phyloP scores from a whole-genome alignment of 2,329 filamentous ascomycete species.

The Zasmidium cellare region DNA sequence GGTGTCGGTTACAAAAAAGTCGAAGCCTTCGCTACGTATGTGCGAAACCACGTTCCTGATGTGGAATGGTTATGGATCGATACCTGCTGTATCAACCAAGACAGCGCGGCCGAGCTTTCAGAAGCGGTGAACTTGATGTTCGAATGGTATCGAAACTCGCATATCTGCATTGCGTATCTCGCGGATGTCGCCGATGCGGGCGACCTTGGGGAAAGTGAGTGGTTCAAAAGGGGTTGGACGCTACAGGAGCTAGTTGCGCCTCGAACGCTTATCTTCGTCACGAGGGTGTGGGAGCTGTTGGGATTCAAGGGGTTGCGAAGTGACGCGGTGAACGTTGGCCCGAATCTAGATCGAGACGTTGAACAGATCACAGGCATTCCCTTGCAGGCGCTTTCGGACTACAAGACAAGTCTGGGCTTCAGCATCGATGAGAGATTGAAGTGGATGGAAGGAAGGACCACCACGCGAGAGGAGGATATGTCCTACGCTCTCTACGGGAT shows the following conservation, averaged over 20 bases:
- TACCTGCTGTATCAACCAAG: slow-evolving; percentile 24
- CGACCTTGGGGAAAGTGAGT: neutral
- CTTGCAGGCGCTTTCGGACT: slow-evolving; percentile 8
- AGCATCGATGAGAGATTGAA: slow-evolving; percentile 10
- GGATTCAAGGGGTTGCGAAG: slow-evolving; percentile 5
- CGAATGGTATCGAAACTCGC: slow-evolving; percentile 19
- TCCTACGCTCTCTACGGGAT: slow-evolving; percentile 18
- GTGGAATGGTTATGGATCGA: slow-evolving; percentile 21
- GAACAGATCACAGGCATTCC: slow-evolving; percentile 12
- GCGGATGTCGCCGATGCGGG: neutral
- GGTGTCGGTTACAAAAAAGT: slow-evolving; percentile 10
- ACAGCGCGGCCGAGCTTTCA: slow-evolving; percentile 14
- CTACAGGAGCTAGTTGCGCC: slow-evolving; percentile 15
- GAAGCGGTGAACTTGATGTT: slow-evolving; percentile 24
- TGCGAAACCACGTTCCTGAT: slow-evolving; percentile 1
- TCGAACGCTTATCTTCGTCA: slow-evolving; percentile 6
- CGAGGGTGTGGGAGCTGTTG: slow-evolving; percentile 7
- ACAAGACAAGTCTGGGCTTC: neutral
- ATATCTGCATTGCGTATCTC: slow-evolving; percentile 20
- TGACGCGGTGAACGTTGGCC: neutral
- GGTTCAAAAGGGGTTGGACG: slow-evolving; percentile 7
- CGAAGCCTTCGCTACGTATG: slow-evolving; percentile 4
- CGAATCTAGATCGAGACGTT: slow-evolving; percentile 1
- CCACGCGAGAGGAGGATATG: slow-evolving; percentile 15
- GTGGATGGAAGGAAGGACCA: slow-evolving; percentile 13